These are phyloP conservation scores for Ceratobasidium theobromae DNA, from an alignment of 1,284 basidiomycete species.

Conservation along the genomic window DNA sequence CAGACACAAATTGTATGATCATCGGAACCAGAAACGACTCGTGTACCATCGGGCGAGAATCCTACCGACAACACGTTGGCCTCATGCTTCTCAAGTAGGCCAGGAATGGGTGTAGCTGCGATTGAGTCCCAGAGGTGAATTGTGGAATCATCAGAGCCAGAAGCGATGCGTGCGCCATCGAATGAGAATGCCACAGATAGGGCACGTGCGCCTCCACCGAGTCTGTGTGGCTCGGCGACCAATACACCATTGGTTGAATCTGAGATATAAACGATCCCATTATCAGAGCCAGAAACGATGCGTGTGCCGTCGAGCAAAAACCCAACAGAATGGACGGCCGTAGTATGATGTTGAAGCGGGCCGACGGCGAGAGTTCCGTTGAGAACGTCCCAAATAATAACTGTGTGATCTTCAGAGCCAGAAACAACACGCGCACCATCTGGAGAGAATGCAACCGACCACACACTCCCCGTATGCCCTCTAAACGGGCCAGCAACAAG, in stretches of 20 bases:
- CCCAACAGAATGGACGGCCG: too few species aligned
- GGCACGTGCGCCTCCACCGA: neutral
- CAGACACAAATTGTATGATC: conserved; percentile 15
- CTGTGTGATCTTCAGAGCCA: too few species aligned
- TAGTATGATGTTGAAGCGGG: too few species aligned
- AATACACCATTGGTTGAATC: neutral
- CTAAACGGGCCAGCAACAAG: too few species aligned
- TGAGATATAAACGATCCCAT: too few species aligned
- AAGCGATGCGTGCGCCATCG: too few species aligned
- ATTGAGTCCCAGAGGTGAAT: neutral
- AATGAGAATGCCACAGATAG: neutral
- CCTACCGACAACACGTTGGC: neutral
- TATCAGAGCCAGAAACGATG: too few species aligned
- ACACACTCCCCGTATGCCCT: too few species aligned
- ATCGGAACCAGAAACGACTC: conserved; percentile 1
- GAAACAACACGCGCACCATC: too few species aligned
- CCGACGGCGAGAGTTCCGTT: neutral
- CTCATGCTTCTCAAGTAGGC: neutral
- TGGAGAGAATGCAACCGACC: too few species aligned
- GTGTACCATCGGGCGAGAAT: conserved; percentile 6
- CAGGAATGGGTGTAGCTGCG: neutral
- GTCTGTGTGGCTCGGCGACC: neutral
- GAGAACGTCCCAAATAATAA: neutral
- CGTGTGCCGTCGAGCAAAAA: too few species aligned
- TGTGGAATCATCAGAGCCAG: neutral